Evolutionary conservation across 1,284 basidiomycete species (phyloP).

Genomic region (Xanthoconium separans): DNA sequence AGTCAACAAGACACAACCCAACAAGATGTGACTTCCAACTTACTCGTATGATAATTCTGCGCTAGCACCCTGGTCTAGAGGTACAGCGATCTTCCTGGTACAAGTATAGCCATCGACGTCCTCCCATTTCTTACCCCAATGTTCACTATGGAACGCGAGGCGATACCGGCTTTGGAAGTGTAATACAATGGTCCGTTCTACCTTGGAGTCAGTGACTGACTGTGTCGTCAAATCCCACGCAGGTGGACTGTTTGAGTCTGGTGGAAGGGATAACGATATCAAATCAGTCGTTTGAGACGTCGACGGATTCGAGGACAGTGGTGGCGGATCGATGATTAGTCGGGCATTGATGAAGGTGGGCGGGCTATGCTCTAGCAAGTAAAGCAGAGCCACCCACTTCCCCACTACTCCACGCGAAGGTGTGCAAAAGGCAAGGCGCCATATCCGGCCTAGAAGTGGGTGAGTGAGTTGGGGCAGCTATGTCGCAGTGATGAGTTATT

Average conservation of each 20-base stretch:
- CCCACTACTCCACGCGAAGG: slow-evolving; percentile 25
- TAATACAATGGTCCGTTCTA: slow-evolving; percentile 10
- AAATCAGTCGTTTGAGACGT: slow-evolving; percentile 6
- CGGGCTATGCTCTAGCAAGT: slow-evolving; percentile 56
- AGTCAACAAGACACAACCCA: background rate
- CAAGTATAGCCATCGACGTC: slow-evolving; percentile 13
- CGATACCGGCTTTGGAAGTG: slow-evolving; percentile 16
- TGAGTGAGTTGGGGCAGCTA: background rate
- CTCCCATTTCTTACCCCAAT: slow-evolving; percentile 12
- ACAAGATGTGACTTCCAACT: slow-evolving; percentile 26
- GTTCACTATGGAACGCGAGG: slow-evolving; percentile 18
- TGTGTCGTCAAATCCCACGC: background rate
- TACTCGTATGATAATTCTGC: slow-evolving; percentile 57
- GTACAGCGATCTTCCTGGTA: slow-evolving; percentile 35
- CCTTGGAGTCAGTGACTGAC: slow-evolving; percentile 10
- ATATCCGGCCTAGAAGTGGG: slow-evolving; percentile 53
- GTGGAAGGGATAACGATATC: slow-evolving; percentile 17
- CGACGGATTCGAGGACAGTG: slow-evolving; percentile 2
- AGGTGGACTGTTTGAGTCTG: background rate
- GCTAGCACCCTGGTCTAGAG: slow-evolving; percentile 38
- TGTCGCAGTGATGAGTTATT: background rate
- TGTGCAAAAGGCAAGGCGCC: slow-evolving; percentile 55
- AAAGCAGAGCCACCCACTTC: slow-evolving; percentile 56
- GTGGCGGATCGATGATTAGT: slow-evolving; percentile 47
- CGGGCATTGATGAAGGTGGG: slow-evolving; percentile 58